These are phyloP conservation scores for Malassezia japonica DNA, from an alignment of 1,284 basidiomycete species.

Conservation along the genomic window DNA sequence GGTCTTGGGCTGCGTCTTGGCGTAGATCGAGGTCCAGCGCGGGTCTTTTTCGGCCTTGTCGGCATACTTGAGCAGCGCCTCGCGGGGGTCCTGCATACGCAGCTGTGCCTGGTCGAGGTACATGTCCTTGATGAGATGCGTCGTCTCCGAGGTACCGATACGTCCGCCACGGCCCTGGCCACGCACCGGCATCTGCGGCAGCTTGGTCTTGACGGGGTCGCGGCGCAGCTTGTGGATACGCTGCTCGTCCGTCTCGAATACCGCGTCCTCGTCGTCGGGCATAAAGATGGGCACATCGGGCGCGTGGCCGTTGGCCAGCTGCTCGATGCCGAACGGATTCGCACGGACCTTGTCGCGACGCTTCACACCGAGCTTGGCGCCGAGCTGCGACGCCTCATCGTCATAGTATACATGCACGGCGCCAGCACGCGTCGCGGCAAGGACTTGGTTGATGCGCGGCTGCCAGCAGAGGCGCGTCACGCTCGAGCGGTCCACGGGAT, in stretches of 20 bases:
- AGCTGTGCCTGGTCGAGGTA: conserved; percentile 50
- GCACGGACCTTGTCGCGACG: conserved; percentile 21
- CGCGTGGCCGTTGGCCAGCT: background rate
- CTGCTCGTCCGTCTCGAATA: conserved; percentile 57
- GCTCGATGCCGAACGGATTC: conserved; percentile 13
- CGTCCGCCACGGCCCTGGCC: conserved; percentile 86
- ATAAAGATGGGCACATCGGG: conserved; percentile 22
- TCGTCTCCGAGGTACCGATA: conserved; percentile 86
- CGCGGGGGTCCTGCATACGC: conserved; percentile 63
- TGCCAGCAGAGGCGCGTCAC: conserved; percentile 27
- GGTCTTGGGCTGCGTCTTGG: conserved; percentile 29
- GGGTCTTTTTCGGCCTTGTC: conserved; percentile 64
- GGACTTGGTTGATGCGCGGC: conserved; percentile 35
- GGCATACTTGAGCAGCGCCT: conserved; percentile 89
- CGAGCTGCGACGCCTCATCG: conserved; percentile 72
- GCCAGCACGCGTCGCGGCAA: conserved; percentile 52
- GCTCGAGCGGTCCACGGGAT: conserved; percentile 1
- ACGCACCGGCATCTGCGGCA: conserved; percentile 64
- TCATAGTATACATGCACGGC: conserved; percentile 81
- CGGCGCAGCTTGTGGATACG: conserved; percentile 70
- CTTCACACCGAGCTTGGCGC: conserved; percentile 72
- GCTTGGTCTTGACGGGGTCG: conserved; percentile 56
- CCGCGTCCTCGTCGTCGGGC: conserved; percentile 17
- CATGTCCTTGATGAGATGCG: conserved; percentile 85
- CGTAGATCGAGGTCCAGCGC: conserved; percentile 69